These are phyloP conservation scores for Crithidia acanthocephali DNA, from an alignment of 208 protist species.

Conservation along the genomic window DNA sequence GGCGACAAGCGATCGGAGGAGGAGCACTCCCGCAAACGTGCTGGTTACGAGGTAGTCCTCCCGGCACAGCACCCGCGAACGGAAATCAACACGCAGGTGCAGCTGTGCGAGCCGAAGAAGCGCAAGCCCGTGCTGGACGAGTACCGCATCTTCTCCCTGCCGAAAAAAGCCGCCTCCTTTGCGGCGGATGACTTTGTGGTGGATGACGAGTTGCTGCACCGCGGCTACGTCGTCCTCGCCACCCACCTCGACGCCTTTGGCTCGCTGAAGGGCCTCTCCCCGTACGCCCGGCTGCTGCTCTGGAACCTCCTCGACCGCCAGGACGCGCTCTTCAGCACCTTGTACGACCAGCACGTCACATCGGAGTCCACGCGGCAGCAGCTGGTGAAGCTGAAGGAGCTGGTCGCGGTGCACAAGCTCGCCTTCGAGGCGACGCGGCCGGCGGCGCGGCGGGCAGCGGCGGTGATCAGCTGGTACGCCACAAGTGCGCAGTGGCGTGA, in stretches of 20 bases:
- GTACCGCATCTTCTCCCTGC: constrained; percentile 84
- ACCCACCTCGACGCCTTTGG: constrained; percentile 75
- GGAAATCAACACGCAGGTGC: constrained; percentile 79
- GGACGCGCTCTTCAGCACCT: constrained; percentile 45
- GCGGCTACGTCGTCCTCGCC: constrained; percentile 64
- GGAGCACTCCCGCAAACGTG: constrained; percentile 55
- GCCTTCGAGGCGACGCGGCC: constrained; percentile 47
- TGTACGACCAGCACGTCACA: constrained; percentile 43
- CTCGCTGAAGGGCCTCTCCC: constrained; percentile 67
- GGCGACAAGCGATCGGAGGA: constrained; percentile 68
- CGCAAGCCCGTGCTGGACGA: constrained; percentile 78
- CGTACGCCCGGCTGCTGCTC: constrained; percentile 70
- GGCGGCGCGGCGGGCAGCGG: constrained; percentile 47
- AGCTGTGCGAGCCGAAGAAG: constrained; percentile 78
- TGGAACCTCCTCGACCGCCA: constrained; percentile 78
- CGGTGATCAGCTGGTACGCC: constrained; percentile 79
- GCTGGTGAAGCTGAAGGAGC: constrained; percentile 37
- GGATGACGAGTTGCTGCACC: constrained; percentile 84
- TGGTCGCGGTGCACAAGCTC: constrained; percentile 24
- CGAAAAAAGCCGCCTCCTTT: constrained; percentile 77
- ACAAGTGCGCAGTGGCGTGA: constrained; percentile 88
- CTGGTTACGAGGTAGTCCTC: constrained; percentile 63
- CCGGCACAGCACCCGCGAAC: constrained; percentile 56
- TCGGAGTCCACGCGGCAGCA: constrained; percentile 30
- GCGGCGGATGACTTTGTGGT: constrained; percentile 86